phyloP scores from a whole-genome alignment of 1,139 yeast species.

The Protomyces macrosporus region DNA sequence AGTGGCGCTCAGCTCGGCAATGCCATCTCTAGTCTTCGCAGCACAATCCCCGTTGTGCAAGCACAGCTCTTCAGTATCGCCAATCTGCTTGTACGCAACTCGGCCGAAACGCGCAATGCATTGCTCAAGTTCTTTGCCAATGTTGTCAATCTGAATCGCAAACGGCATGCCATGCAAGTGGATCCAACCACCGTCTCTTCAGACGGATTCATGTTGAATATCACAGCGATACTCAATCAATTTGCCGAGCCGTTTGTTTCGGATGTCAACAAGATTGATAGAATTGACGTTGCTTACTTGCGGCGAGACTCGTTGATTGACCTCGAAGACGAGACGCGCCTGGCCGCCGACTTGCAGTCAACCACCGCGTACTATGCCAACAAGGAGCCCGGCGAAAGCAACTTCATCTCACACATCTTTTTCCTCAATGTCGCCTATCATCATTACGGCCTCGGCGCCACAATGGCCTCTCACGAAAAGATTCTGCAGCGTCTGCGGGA shows the following conservation, averaged over 20 bases:
- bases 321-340: conserved; percentile 72
- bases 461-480: conserved; percentile 54
- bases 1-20: conserved; percentile 29
- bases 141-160: conserved; percentile 71
- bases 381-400: conserved; percentile 43
- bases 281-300: conserved; percentile 66
- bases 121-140: conserved; percentile 64
- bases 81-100: conserved; percentile 73
- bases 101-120: conserved; percentile 56
- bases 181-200: conserved; percentile 61
- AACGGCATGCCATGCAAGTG: conserved; percentile 82
- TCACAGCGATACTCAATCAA: conserved; percentile 59
- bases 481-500: conserved; percentile 52
- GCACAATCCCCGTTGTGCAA: conserved; percentile 11
- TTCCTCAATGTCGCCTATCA: conserved; percentile 70
- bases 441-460: conserved; percentile 86
- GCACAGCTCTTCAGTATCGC: conserved; percentile 55
- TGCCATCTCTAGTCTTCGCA: conserved; percentile 7
- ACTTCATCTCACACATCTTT: conserved; percentile 85
- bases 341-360: conserved; percentile 69
- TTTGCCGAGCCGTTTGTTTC: conserved; percentile 74
- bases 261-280: conserved; percentile 64
- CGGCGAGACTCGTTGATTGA: conserved; percentile 48
- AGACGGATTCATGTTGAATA: conserved; percentile 78
- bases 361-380: conserved; percentile 53